Percentiles rank a stretch among this genome's conserved stretches.
Conservation (phyloP, 1,284 basidiomycete species). For the Cystobasidium sp. region DNA sequence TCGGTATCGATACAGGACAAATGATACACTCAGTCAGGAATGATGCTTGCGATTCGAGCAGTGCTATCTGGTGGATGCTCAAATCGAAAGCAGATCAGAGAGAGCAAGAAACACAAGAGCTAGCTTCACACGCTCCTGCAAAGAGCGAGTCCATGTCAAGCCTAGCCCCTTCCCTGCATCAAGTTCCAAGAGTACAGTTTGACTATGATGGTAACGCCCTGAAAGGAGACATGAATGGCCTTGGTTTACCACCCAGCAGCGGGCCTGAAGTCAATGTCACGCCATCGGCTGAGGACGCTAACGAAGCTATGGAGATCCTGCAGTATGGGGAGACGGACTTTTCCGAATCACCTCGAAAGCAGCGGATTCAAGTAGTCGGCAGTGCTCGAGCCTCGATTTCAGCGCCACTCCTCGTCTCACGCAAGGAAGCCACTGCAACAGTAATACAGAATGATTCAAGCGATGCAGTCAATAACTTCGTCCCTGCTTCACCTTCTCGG, state of each 20-base stretch:
- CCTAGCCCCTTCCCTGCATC: background rate
- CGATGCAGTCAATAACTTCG: background rate
- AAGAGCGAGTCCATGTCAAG: conserved; percentile 32
- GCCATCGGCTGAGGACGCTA: background rate
- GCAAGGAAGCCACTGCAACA: background rate
- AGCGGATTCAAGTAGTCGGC: conserved; percentile 18
- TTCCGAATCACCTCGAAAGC: background rate
- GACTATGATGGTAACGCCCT: background rate
- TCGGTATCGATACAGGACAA: conserved; percentile 93
- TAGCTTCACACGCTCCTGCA: background rate
- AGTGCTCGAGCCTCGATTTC: conserved; percentile 30
- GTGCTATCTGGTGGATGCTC: conserved; percentile 96
- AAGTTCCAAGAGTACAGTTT: background rate
- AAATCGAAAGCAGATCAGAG: conserved; percentile 61
- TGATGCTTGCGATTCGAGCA: conserved; percentile 89
- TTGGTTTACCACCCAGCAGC: background rate
- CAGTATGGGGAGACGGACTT: conserved; percentile 8
- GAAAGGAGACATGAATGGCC: background rate
- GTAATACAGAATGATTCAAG: conserved; percentile 3
- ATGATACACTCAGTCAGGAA: conserved; percentile 88
- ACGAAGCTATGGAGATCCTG: conserved; percentile 13
- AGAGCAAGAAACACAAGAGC: conserved; percentile 29
- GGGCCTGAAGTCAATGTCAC: background rate
- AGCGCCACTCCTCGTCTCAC: conserved; percentile 19
- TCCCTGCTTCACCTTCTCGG: background rate